A percentile compares a stretch with the other conserved stretches of the same genome.
phyloP scores from a whole-genome alignment of 148 eudicot species.

The Fallopia convolvulus region DNA sequence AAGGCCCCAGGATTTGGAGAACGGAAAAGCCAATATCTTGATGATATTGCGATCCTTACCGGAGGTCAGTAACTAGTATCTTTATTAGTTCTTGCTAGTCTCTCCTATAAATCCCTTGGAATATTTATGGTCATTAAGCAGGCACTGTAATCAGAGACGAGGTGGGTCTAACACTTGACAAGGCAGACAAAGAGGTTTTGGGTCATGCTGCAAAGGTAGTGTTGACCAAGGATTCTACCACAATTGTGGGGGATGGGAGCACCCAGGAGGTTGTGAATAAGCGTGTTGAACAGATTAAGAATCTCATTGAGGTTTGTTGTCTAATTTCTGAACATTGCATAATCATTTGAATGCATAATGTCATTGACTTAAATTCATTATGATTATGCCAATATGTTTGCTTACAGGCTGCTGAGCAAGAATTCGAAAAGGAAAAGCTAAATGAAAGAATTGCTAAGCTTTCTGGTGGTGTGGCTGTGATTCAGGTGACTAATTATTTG shows the following conservation, averaged over 20 bases:
- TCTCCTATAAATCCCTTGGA: neutral
- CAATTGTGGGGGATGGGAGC: conserved; percentile 90
- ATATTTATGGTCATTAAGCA: conserved; percentile 14
- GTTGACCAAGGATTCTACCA: conserved; percentile 72
- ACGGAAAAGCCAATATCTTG: conserved; percentile 84
- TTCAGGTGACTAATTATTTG: conserved; percentile 40
- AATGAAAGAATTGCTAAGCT: conserved; percentile 90
- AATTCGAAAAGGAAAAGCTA: conserved; percentile 85
- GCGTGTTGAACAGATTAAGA: conserved; percentile 77
- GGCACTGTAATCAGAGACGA: conserved; percentile 94
- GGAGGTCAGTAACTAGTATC: conserved; percentile 51
- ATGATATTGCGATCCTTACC: conserved; percentile 84
- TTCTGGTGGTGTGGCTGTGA: conserved; percentile 95
- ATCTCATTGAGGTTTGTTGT: conserved; percentile 61
- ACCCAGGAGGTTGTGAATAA: conserved; percentile 77
- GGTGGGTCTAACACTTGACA: conserved; percentile 77
- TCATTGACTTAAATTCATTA: neutral
- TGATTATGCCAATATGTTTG: neutral
- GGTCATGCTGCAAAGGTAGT: conserved; percentile 93
- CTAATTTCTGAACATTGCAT: neutral
- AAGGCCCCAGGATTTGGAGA: conserved; percentile 98
- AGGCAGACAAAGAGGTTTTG: conserved; percentile 70
- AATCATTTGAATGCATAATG: neutral
- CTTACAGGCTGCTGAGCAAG: conserved; percentile 75
- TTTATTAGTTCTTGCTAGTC: neutral